A percentile compares a stretch with the other conserved stretches of the same genome.
Conservation (phyloP, 371 early-diverging fungal species). For the Mortierella sp. region DNA sequence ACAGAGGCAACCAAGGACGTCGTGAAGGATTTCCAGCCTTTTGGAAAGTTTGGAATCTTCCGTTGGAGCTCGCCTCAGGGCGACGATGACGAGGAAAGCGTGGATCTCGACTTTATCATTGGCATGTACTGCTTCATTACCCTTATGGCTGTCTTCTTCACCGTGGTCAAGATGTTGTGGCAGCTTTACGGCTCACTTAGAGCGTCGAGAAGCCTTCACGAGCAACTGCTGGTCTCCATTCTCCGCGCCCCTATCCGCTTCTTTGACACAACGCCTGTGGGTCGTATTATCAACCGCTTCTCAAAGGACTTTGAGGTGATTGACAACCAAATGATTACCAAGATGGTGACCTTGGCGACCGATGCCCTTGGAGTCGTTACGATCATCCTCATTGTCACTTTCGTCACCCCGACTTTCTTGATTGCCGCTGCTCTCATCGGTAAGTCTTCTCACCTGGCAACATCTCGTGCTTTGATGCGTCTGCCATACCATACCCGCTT, state of each 20-base stretch:
- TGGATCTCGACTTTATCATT: conserved; percentile 52
- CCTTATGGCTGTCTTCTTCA: conserved; percentile 45
- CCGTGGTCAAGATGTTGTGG: conserved; percentile 55
- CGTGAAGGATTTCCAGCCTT: not conserved
- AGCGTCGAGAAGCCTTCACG: conserved; percentile 66
- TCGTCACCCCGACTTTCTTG: conserved; percentile 72
- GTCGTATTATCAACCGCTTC: conserved; percentile 86
- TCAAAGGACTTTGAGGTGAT: conserved; percentile 83
- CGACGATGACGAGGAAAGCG: conserved; percentile 25
- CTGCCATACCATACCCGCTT: not conserved
- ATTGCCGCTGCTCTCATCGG: conserved; percentile 56
- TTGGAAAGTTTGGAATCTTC: conserved; percentile 15
- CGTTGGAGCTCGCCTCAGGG: not conserved
- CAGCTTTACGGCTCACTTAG: conserved; percentile 62
- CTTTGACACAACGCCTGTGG: conserved; percentile 92
- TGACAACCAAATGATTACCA: conserved; percentile 72
- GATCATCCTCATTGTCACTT: conserved; percentile 72
- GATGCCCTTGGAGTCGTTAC: conserved; percentile 68
- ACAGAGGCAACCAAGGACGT: not conserved
- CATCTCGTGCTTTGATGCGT: not conserved
- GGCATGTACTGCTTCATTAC: conserved; percentile 52
- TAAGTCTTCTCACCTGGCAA: conserved; percentile 14
- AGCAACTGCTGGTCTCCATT: conserved; percentile 64
- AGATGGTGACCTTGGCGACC: conserved; percentile 67
- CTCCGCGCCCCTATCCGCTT: conserved; percentile 80